phyloP scores from a whole-genome alignment of 2,329 filamentous ascomycete species.

The Cladosporium sp. region DNA sequence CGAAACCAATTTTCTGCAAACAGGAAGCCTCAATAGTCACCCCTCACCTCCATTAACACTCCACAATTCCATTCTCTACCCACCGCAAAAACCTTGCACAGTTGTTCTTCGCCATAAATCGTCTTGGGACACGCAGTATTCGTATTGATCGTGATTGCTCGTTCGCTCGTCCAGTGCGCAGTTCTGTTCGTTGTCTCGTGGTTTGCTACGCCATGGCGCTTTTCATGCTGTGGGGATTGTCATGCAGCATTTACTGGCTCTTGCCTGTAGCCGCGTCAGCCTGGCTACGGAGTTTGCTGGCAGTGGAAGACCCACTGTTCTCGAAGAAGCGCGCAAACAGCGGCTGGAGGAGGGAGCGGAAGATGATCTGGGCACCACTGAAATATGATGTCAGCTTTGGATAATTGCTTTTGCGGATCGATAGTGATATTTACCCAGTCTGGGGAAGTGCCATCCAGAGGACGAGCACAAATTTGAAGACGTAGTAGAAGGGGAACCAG shows the following conservation, averaged over 20 bases:
- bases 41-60: not conserved
- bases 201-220: slow-evolving; percentile 8
- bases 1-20: slow-evolving; percentile 1
- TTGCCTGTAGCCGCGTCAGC: slow-evolving; percentile 60
- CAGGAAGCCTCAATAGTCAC: not conserved
- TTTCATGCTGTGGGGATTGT: slow-evolving; percentile 5
- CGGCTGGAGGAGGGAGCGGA: slow-evolving; percentile 91
- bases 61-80: not conserved
- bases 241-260: slow-evolving; percentile 42
- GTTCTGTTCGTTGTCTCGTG: slow-evolving; percentile 11
- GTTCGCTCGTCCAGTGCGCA: slow-evolving; percentile 9
- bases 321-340: slow-evolving; percentile 90
- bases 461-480: slow-evolving; percentile 97
- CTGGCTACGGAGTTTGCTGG: slow-evolving; percentile 83
- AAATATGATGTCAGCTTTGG: slow-evolving; percentile 15
- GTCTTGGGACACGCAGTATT: slow-evolving; percentile 3
- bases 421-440: slow-evolving; percentile 70
- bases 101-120: slow-evolving; percentile 6
- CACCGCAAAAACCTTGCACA: not conserved
- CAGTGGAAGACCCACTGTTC: slow-evolving; percentile 59
- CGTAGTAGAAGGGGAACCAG: slow-evolving; percentile 98
- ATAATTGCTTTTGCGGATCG: not conserved
- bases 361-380: slow-evolving; percentile 92
- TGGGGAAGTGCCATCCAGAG: slow-evolving; percentile 96
- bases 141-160: slow-evolving; percentile 9